Evolutionary conservation across 1,284 basidiomycete species (phyloP).

Genomic region (Blastosporella zonata): DNA sequence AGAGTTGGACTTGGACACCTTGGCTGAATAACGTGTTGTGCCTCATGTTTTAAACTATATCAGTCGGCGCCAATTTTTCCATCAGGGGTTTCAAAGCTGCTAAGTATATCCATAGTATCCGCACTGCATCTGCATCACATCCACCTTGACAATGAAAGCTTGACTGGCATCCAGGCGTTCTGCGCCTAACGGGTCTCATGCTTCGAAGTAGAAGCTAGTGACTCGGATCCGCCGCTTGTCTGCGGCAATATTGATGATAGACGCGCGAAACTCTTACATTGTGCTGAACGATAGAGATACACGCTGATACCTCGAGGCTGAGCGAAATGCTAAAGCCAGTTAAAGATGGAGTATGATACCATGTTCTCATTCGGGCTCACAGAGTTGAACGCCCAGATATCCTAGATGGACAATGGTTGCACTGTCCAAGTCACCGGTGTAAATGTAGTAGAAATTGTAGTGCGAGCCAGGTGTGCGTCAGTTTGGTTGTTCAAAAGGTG

Average conservation of each 20-base stretch:
- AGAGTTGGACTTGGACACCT: constrained; percentile 8
- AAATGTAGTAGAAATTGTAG: constrained; percentile 1
- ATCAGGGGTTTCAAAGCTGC: neutral
- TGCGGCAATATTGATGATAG: neutral
- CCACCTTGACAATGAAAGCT: neutral
- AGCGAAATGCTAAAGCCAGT: constrained; percentile 25
- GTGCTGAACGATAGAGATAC: constrained; percentile 40
- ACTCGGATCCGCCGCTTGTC: too few relatives aligned
- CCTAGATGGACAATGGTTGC: constrained; percentile 29
- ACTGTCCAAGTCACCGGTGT: neutral
- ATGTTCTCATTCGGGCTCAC: constrained; percentile 47
- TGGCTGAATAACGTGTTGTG: constrained; percentile 4
- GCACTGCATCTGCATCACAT: neutral
- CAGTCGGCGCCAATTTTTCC: constrained; percentile 8
- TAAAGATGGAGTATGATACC: constrained; percentile 41
- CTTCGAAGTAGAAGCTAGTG: too few relatives aligned
- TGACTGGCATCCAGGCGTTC: constrained; percentile 6
- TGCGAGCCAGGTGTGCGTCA: constrained; percentile 9
- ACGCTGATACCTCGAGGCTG: constrained; percentile 38
- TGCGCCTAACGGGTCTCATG: constrained; percentile 10
- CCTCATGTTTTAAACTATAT: constrained; percentile 6
- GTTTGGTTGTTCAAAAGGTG: too few relatives aligned
- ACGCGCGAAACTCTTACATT: neutral
- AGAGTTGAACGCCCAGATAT: constrained; percentile 31
- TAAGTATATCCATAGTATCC: neutral